Evolutionary conservation across 345 rosid species (phyloP), one percentile per base, ranked within the genome.

Genomic region (Noccaea caerulescens): DNA sequence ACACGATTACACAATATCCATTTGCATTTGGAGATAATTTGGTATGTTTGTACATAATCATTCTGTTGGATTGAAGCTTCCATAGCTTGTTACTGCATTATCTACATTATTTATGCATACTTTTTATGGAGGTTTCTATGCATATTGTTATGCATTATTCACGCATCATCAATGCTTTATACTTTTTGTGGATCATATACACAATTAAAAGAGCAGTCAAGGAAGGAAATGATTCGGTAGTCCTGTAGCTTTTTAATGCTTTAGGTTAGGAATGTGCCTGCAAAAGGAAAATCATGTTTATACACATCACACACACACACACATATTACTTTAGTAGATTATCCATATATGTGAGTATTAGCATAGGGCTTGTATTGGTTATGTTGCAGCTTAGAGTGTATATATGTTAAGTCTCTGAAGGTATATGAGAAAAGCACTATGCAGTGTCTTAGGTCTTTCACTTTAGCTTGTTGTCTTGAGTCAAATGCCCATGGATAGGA

Each of bases 11-110:
- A 10, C 13, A 10, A 11, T 50, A 50, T 34, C 8, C 27, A 55
- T 50, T 66, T 73, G 66, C 61, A 8, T 51, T 42, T 33, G 52
- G 63, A 64, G 53, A 34, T 38, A 10, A 20, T 14, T 42, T 58
- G 3, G 25, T 20, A 60, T 41, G 2, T 3, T 34, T 43, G n/a
- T 70, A 3, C 41, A 39, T 71, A 62, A 1, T 49, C 11, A 16
- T 16, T 46, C 25, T 55, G 18, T 46, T 14, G 38, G 34, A 33
- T 45, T 34, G n/a, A 44, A 45, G 57, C 47, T 64, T 57, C n/a
- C 16, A 1, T 32, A 16, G 58, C 43, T 27, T 39, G 30, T 20
- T 41, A 43, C 68, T 23, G 36, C 25, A 20, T 66, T 66, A 7
- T 41, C 32, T 42, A 30, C 14, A 39, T 37, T 27, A 32, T 42